Evolutionary conservation across 2,329 filamentous ascomycete species (phyloP).

Genomic region (Alternaria postmessia): DNA sequence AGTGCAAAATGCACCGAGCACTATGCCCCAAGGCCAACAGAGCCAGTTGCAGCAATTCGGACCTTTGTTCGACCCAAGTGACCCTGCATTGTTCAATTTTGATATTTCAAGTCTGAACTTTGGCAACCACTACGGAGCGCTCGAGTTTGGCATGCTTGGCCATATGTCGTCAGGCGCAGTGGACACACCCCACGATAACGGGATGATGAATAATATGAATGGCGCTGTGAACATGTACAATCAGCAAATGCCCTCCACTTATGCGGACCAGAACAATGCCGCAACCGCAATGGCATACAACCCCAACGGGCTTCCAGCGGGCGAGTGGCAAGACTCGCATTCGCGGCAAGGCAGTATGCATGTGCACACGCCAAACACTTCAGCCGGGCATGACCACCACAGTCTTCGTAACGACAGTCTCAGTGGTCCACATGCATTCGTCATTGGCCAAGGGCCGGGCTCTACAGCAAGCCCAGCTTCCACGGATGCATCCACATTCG

Average conservation of each 20-base stretch:
- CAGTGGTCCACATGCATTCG: slow-evolving; percentile 64
- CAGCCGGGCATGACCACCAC: slow-evolving; percentile 47
- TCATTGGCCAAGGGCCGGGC: slow-evolving; percentile 66
- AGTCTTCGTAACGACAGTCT: slow-evolving; percentile 44
- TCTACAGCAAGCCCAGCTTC: slow-evolving; percentile 66
- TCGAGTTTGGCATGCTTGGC: slow-evolving; percentile 95
- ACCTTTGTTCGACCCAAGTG: slow-evolving; percentile 84
- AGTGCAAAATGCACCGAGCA: slow-evolving; percentile 59
- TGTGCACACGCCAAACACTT: slow-evolving; percentile 53
- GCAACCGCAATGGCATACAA: slow-evolving; percentile 44
- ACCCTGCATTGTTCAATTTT: slow-evolving; percentile 93
- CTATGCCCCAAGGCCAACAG: slow-evolving; percentile 50
- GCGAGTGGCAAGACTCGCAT: slow-evolving; percentile 50
- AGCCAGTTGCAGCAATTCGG: slow-evolving; percentile 58
- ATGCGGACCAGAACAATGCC: slow-evolving; percentile 31
- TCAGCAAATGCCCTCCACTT: slow-evolving; percentile 50
- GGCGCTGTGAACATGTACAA: slow-evolving; percentile 48
- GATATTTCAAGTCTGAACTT: slow-evolving; percentile 94
- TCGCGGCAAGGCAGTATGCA: slow-evolving; percentile 56
- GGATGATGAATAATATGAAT: slow-evolving; percentile 45
- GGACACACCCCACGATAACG: slow-evolving; percentile 74
- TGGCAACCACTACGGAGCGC: slow-evolving; percentile 91
- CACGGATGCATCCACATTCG: slow-evolving; percentile 53
- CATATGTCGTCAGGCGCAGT: slow-evolving; percentile 93
- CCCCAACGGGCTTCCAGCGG: slow-evolving; percentile 34